Conservation (phyloP, 495 filamentous ascomycete species). For the Durotheca rogersii region DNA sequence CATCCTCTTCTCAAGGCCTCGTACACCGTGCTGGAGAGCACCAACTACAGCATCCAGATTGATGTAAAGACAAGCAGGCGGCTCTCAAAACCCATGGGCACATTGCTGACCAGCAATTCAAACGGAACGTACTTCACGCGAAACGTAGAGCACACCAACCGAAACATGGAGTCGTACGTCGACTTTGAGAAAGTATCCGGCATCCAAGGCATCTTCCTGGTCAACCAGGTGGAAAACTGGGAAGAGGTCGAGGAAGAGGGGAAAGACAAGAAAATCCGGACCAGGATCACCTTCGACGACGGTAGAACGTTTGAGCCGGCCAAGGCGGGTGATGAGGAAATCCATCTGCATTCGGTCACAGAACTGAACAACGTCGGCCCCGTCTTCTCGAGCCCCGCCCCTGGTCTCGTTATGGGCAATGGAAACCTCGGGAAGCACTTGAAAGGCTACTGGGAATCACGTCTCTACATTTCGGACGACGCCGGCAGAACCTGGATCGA, state of each 20-base stretch:
- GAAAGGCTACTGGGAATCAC: slow-evolving; percentile 58
- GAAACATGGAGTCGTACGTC: slow-evolving; percentile 65
- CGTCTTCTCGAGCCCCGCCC: slow-evolving; percentile 92
- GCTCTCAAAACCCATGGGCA: slow-evolving; percentile 69
- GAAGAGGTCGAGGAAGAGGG: slow-evolving; percentile 61
- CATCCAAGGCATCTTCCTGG: slow-evolving; percentile 87
- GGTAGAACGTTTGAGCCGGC: slow-evolving; percentile 69
- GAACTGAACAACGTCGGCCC: slow-evolving; percentile 73
- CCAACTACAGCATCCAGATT: slow-evolving; percentile 94
- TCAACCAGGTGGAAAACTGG: slow-evolving; percentile 87
- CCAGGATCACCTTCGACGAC: slow-evolving; percentile 90
- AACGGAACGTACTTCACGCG: slow-evolving; percentile 93
- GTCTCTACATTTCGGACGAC: slow-evolving; percentile 87
- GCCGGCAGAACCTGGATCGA: slow-evolving; percentile 80
- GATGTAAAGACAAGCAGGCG: slow-evolving; percentile 73
- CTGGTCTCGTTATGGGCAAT: slow-evolving; percentile 87
- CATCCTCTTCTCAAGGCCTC: slow-evolving; percentile 75
- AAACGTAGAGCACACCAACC: slow-evolving; percentile 89
- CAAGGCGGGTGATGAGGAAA: slow-evolving; percentile 56
- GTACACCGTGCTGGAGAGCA: slow-evolving; percentile 92
- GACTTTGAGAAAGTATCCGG: slow-evolving; percentile 91
- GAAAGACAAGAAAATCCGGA: slow-evolving; percentile 64
- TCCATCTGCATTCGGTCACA: slow-evolving; percentile 92
- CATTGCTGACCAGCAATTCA: slow-evolving; percentile 89
- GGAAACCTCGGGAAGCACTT: slow-evolving; percentile 82